These are phyloP conservation scores for Tremellales sp. DNA, from an alignment of 1,284 basidiomycete species.

Conservation along the genomic window DNA sequence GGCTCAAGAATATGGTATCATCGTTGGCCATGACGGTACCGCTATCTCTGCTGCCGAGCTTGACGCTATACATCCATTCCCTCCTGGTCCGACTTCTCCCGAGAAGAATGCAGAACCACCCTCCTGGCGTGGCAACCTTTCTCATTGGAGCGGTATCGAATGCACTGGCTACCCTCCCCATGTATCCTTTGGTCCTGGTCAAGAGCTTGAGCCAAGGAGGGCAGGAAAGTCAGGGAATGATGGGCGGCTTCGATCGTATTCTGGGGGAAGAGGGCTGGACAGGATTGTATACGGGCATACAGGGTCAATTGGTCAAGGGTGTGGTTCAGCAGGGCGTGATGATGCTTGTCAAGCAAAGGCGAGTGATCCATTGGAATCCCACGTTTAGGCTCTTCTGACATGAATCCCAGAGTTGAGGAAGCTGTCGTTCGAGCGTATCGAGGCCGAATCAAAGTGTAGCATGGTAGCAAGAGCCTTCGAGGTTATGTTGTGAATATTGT, in stretches of 20 bases:
- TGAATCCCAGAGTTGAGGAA: constrained; percentile 25
- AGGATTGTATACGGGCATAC: constrained; percentile 75
- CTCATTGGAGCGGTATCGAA: constrained; percentile 49
- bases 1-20: constrained; percentile 39
- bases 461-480: not conserved
- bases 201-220: constrained; percentile 44
- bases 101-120: constrained; percentile 32
- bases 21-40: constrained; percentile 22
- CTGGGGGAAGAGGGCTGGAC: constrained; percentile 66
- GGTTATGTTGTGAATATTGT: not conserved
- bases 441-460: constrained; percentile 4
- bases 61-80: constrained; percentile 49
- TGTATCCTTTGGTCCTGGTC: constrained; percentile 49
- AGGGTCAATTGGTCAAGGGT: constrained; percentile 79
- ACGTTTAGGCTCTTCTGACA: not conserved
- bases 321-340: constrained; percentile 52
- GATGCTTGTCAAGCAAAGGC: constrained; percentile 48
- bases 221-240: constrained; percentile 3
- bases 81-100: constrained; percentile 39
- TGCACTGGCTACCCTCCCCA: constrained; percentile 42
- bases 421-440: constrained; percentile 16
- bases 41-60: constrained; percentile 28
- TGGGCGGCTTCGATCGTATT: constrained; percentile 49
- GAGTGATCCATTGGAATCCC: constrained; percentile 7
- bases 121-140: constrained; percentile 46